A percentile compares a stretch with the other conserved stretches of the same genome.
phyloP scores from a whole-genome alignment of 2,329 filamentous ascomycete species.

The Rugonectria rugulosa region DNA sequence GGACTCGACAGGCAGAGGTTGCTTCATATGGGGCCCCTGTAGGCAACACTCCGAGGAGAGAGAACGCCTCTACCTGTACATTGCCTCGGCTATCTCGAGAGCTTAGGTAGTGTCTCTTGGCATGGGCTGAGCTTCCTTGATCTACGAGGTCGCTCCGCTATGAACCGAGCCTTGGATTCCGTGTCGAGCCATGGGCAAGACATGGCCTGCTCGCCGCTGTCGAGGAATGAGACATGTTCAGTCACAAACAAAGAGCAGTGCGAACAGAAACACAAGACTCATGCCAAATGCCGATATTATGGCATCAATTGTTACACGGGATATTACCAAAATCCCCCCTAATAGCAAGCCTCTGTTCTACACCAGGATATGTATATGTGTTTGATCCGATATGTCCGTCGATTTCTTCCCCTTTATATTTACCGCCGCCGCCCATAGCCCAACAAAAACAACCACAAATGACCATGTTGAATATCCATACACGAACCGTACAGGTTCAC shows the following conservation, averaged over 20 bases:
- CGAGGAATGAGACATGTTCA: not conserved
- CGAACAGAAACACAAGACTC: constrained; percentile 23
- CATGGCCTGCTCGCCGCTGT: not conserved
- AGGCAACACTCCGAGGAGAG: not conserved
- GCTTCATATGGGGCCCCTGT: too few relatives aligned
- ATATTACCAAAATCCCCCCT: constrained; percentile 17
- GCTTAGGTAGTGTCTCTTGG: too few relatives aligned
- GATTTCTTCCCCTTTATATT: constrained; percentile 12
- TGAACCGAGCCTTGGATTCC: too few relatives aligned
- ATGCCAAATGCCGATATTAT: constrained; percentile 34
- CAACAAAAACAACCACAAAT: not conserved
- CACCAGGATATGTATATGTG: constrained; percentile 21
- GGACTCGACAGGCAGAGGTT: not conserved
- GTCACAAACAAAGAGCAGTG: constrained; percentile 5
- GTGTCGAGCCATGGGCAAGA: too few relatives aligned
- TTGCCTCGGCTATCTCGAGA: too few relatives aligned
- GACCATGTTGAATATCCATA: constrained; percentile 22
- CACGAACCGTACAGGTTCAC: constrained; percentile 25
- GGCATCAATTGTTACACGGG: constrained; percentile 33
- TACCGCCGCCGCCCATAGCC: constrained; percentile 3
- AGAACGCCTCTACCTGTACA: too few relatives aligned
- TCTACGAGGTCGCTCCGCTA: too few relatives aligned
- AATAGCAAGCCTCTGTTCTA: constrained; percentile 17
- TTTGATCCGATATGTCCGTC: constrained; percentile 24
- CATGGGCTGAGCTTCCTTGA: too few relatives aligned